Evolutionary conservation across 352 stramenopile species (phyloP).

Genomic region (Phytophthora vignae): DNA sequence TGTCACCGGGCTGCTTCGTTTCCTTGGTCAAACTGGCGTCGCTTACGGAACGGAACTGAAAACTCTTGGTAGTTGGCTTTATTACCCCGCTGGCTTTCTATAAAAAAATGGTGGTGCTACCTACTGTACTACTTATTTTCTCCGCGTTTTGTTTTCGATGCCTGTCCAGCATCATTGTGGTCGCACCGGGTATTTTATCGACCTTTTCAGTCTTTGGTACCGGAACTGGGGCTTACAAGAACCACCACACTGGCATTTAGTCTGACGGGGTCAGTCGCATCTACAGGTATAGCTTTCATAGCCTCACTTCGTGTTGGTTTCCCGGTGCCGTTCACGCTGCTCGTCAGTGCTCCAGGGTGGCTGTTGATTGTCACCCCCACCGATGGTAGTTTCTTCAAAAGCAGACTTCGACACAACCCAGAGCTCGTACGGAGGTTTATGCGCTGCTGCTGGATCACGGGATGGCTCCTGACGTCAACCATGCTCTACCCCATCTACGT

Average conservation of each 20-base stretch:
- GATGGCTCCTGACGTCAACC: not conserved
- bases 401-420: not conserved
- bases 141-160: no score
- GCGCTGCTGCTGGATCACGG: not conserved
- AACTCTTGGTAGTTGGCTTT: no score
- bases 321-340: not conserved
- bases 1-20: not conserved
- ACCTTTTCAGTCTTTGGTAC: conserved; percentile 4
- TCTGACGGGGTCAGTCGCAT: not conserved
- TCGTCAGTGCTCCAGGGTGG: not conserved
- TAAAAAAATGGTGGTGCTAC: no score
- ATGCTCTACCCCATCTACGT: not conserved
- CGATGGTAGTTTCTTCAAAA: not conserved
- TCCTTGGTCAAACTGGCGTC: no score
- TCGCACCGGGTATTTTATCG: not conserved
- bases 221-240: conserved; percentile 9
- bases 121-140: no score
- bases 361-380: not conserved
- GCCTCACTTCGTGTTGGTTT: conserved; percentile 6
- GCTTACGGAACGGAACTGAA: no score
- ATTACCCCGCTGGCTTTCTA: no score
- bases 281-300: not conserved
- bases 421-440: not conserved
- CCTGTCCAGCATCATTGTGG: not conserved
- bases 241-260: not conserved